Conservation (phyloP, 495 filamentous ascomycete species). For the Podospora tetraspora region DNA sequence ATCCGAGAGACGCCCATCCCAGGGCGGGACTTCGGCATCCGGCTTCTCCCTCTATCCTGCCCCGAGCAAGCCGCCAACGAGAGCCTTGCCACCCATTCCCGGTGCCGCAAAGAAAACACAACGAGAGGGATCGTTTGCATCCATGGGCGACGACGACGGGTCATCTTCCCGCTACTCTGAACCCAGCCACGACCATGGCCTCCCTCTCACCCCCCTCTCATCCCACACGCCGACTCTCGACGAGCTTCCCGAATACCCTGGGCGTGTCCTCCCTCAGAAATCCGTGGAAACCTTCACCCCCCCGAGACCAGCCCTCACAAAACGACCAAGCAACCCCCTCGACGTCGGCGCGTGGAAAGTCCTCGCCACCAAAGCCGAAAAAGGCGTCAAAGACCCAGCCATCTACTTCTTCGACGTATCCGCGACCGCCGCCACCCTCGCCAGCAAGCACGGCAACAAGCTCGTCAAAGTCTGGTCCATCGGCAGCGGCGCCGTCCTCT, state of each 20-base stretch:
- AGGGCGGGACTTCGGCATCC: constrained; percentile 8
- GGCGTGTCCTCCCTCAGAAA: background rate
- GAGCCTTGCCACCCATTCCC: constrained; percentile 23
- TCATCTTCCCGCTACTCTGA: background rate
- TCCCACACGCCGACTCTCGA: background rate
- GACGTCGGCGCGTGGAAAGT: constrained; percentile 27
- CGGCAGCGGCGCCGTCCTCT: constrained; percentile 27
- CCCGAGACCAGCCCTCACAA: background rate
- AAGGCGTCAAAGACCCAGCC: constrained; percentile 24
- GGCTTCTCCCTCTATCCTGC: constrained; percentile 28
- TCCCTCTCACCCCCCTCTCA: background rate
- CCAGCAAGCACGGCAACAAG: constrained; percentile 35
- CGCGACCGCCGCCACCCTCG: constrained; percentile 5
- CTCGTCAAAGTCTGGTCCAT: constrained; percentile 35
- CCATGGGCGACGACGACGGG: background rate
- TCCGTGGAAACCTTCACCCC: background rate
- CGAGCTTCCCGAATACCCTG: background rate
- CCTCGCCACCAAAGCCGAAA: constrained; percentile 22
- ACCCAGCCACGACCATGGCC: background rate
- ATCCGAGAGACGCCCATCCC: constrained; percentile 24
- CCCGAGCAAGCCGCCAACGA: constrained; percentile 18
- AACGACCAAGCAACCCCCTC: constrained; percentile 2
- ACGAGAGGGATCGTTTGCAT: background rate
- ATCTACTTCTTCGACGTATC: constrained; percentile 31
- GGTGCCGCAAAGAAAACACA: background rate